Conservation (phyloP, 306 rosid species). For the Vigna trinervia region DNA sequence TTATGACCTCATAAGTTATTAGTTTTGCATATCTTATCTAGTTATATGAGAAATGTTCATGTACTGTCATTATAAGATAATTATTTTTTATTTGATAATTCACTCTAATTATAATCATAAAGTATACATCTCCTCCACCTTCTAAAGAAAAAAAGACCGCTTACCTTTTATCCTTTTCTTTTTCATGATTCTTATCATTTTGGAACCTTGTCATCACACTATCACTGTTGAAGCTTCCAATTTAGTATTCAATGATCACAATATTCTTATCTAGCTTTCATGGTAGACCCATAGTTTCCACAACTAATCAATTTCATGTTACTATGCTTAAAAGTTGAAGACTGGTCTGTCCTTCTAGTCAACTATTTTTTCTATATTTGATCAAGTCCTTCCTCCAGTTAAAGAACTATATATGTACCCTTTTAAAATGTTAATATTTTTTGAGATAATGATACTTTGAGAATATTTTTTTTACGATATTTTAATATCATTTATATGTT, state of each 20-base stretch:
- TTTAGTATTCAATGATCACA: background rate
- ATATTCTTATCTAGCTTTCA: slow-evolving; percentile 6
- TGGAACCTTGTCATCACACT: background rate
- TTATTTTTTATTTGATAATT: background rate
- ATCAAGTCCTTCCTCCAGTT: too few species aligned
- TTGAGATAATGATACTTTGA: too few species aligned
- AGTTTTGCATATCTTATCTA: too few species aligned
- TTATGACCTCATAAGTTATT: too few species aligned
- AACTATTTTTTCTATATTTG: too few species aligned
- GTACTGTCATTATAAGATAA: background rate
- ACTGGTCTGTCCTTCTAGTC: too few species aligned
- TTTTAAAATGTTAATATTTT: background rate
- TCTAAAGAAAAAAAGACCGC: background rate
- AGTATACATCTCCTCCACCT: background rate
- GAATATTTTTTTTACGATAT: too few species aligned
- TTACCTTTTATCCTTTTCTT: background rate
- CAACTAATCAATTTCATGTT: too few species aligned
- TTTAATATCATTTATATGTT: too few species aligned
- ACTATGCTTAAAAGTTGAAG: too few species aligned
- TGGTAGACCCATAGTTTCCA: too few species aligned
- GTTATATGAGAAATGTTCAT: background rate
- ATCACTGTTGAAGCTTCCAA: slow-evolving; percentile 23
- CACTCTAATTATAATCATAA: background rate
- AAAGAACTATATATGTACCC: too few species aligned
- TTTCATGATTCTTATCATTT: background rate